phyloP scores from a whole-genome alignment of 352 stramenopile genomes.

The Pythium sukuiense region DNA sequence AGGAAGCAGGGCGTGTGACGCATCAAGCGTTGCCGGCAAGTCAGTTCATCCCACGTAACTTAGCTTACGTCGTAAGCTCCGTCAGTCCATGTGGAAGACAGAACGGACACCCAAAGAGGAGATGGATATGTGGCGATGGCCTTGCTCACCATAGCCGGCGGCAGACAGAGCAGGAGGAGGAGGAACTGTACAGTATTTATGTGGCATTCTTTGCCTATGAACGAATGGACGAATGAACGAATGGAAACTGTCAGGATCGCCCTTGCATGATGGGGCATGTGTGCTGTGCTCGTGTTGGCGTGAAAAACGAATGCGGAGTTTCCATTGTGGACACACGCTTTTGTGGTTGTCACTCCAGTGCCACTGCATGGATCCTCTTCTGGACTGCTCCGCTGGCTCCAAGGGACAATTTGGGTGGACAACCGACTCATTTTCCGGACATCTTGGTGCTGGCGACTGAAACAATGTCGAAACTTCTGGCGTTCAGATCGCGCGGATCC shows the following conservation, averaged over 20 bases:
- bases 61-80: neutral
- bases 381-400: neutral
- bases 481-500: neutral
- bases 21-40: slow-evolving; percentile 1
- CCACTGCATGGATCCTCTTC: neutral
- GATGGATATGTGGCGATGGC: neutral
- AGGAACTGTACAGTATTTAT: neutral
- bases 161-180: neutral
- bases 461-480: neutral
- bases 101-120: slow-evolving; percentile 4
- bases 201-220: neutral
- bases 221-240: neutral
- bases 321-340: neutral
- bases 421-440: neutral
- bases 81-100: slow-evolving; percentile 11
- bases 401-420: slow-evolving; percentile 6
- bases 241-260: neutral
- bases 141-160: slow-evolving; percentile 3
- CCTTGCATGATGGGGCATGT: neutral
- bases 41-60: neutral
- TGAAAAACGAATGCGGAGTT: neutral
- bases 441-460: neutral
- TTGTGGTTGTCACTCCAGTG: neutral
- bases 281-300: neutral
- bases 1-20: neutral